Evolutionary conservation across 2,329 filamentous ascomycete genomes (phyloP), one percentile per base, ranked within the genome.

Genomic region (Diaporthe destruens): DNA sequence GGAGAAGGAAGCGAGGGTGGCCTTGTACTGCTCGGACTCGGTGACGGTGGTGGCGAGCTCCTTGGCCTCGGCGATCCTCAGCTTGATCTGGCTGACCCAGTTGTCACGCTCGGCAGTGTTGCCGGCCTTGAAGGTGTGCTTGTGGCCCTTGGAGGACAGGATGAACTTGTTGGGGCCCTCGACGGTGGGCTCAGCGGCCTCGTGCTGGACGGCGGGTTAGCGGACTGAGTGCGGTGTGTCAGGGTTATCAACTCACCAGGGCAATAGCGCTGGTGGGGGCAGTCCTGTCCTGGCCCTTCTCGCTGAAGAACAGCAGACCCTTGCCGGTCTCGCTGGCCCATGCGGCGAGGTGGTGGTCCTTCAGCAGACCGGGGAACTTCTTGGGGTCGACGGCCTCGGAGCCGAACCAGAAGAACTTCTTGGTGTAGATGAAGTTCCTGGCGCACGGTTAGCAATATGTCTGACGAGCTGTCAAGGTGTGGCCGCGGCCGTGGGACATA

Each of bases 321-420:
- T 97, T 97, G 83, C 96, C 96, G 73, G 96, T 98, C 88, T 97
- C 91, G 77, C 91, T 91, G 75, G 96, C 94, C 94, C 96, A 98
- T 47, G 96, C 93, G 77, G 91, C 92, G 78, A 93, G 92, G 77
- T 93, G 89, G 86, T 97, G 92, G 74, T 93, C 92, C 85, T 95
- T 94, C 78, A 97, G 88, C 87, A 96, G 98, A 78, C 88, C 85
- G 77, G 87, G 84, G 72, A 98, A 88, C 80, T 92, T 88, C 84
- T 96, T 92, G 78, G 90, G 85, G 80, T 95, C 90, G 74, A 97
- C 83, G 65, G 93, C 85, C 71, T 95, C 93, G 65, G 89, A 86
- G 77, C 91, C 90, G 85, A 96, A 94, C 89, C 92, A 95, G 87
- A 98, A 98, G 86, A 94, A 94, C 82, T 95, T 94, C 90, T 98